phyloP scores from a whole-genome alignment of 768 basidiomycete species.

The Inosperma sp. region DNA sequence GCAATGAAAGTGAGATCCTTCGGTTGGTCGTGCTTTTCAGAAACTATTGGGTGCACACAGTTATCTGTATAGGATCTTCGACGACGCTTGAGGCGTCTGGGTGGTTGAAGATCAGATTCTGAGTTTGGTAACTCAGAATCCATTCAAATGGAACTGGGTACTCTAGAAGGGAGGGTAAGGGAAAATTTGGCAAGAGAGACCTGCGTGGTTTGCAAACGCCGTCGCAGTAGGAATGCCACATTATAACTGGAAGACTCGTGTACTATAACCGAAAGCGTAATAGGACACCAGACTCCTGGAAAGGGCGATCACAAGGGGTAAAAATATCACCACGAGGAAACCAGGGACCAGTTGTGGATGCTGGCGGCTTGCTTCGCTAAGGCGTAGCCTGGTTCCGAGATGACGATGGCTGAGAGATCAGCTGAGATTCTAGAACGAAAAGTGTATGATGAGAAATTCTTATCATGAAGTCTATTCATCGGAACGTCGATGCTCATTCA shows the following conservation, averaged over 20 bases:
- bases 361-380: neutral
- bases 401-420: neutral
- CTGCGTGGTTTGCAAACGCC: too few species aligned
- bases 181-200: constrained; percentile 15
- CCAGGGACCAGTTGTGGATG: neutral
- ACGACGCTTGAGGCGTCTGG: constrained; percentile 44
- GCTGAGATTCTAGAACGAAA: constrained; percentile 6
- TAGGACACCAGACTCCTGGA: constrained; percentile 7
- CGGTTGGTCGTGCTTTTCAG: constrained; percentile 29
- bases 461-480: too few species aligned
- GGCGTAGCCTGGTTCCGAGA: too few species aligned
- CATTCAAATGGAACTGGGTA: constrained; percentile 18
- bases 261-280: neutral
- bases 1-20: constrained; percentile 50
- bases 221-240: too few species aligned
- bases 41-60: constrained; percentile 14
- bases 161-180: constrained; percentile 30
- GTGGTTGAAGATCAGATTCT: constrained; percentile 14
- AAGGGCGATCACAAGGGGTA: too few species aligned
- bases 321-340: constrained; percentile 3
- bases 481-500: too few species aligned
- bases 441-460: too few species aligned
- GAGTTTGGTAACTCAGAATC: neutral
- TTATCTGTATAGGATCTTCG: constrained; percentile 32
- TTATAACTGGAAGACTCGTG: constrained; percentile 5